Conservation (phyloP, 257 asterid species). For the Catharanthus roseus region DNA sequence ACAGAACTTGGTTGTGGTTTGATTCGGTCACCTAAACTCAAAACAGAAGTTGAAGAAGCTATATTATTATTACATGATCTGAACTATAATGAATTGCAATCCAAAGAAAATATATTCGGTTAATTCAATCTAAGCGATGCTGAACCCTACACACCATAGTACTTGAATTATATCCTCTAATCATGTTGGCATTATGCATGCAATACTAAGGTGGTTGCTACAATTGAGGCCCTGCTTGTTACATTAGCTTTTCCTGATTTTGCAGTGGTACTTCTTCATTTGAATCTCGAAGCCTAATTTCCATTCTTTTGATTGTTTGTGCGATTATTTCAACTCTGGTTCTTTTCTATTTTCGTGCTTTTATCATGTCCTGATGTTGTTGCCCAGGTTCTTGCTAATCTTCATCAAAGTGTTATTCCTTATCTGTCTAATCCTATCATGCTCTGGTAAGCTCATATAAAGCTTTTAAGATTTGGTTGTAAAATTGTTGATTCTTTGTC, state of each 20-base stretch:
- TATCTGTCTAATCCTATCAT: constrained; percentile 75
- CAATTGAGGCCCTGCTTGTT: background rate
- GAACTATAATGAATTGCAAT: too few species aligned
- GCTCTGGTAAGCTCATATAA: constrained; percentile 51
- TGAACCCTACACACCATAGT: too few species aligned
- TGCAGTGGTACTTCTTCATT: background rate
- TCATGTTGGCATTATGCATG: background rate
- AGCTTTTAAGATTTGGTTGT: constrained; percentile 16
- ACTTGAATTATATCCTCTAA: background rate
- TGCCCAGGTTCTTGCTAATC: constrained; percentile 71
- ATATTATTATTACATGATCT: too few species aligned
- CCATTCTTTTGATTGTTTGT: background rate
- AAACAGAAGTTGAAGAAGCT: too few species aligned
- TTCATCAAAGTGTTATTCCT: constrained; percentile 75
- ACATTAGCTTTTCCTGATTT: background rate
- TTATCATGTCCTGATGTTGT: constrained; percentile 15
- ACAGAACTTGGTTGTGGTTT: too few species aligned
- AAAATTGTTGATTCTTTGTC: constrained; percentile 9
- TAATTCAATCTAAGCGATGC: too few species aligned
- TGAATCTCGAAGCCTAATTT: background rate
- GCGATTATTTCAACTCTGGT: background rate
- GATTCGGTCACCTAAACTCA: too few species aligned
- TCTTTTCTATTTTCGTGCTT: background rate
- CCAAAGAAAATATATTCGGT: too few species aligned
- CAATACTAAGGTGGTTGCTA: background rate